Base-by-base conservation (phyloP, 139 green algal species). In the Chlamydomonas schloesseri region DNA sequence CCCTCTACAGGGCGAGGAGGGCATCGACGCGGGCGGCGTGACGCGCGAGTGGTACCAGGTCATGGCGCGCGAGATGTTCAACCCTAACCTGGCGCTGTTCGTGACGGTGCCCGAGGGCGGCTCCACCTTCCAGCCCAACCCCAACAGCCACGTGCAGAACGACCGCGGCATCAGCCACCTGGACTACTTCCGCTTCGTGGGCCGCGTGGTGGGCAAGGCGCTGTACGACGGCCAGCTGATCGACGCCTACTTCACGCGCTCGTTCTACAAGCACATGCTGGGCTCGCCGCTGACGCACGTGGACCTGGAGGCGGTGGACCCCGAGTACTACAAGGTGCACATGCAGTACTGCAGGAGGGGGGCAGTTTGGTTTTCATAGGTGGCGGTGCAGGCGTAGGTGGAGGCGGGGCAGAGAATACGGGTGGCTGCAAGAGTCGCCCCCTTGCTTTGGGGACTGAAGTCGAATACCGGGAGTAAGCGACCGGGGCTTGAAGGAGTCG, bases 211-310 rank as follows among this genome's bases (percentile, higher is more conserved):
- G 60, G 95, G 93, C 89, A 98, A 98, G 92, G 98, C 98, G 10
- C 87, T 99, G 88, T 93, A 97, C 70, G 98, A 99, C 84, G 96
- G 95, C 28, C 95, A 97, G 91, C 87, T 96, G 47, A 92, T 98
- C 31, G 97, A 99, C 87, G 97, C 95, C 53, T 96, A 99, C 93
- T 99, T 99, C 95, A 99, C 98, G 29, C 95, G 97, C 78, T 98
- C 94, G 80, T 99, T 99, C 93, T 99, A 99, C 95, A 99, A 99
- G 72, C 97, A 99, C 94, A 95, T 99, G 88, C 96, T 99, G 64
- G 96, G 95, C n/a, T 80, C 92, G 53, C 95, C 94, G 33, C 90
- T 99, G 36, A 98, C 96, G 33, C 98, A 98, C 82, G 93, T 91
- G 81, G 98, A 99, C 93, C 96, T 99, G 58, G 98, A 99, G 93